These are phyloP conservation scores for Mimosa pudica DNA, from an alignment of 306 rosid species.

Conservation along the genomic window DNA sequence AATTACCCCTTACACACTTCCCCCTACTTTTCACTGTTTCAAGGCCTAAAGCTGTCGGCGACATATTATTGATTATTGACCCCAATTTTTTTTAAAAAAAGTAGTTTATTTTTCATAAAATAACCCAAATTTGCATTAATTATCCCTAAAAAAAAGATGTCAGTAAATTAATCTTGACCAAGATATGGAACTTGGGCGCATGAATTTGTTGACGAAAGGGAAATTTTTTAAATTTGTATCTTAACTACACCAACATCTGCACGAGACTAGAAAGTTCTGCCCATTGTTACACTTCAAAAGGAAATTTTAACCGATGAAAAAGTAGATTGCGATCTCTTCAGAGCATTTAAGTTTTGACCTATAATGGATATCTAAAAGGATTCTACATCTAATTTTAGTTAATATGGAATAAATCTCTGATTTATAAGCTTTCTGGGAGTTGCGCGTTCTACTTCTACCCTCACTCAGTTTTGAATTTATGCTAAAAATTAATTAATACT, in stretches of 20 bases:
- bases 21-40: neutral
- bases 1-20: conserved; percentile 10
- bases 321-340: neutral
- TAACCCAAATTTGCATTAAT: no score
- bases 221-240: neutral
- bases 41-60: conserved; percentile 25
- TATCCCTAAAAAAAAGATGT: neutral
- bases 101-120: no score
- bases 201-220: neutral
- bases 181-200: neutral
- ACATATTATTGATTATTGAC: neutral
- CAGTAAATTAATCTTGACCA: neutral
- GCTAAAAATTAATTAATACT: no score
- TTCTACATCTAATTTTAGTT: neutral
- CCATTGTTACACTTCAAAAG: neutral
- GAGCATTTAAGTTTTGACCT: neutral
- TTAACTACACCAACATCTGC: neutral
- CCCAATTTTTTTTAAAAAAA: neutral
- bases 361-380: neutral
- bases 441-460: neutral
- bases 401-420: neutral
- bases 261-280: neutral
- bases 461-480: no score
- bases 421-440: neutral
- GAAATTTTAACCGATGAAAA: neutral